Conservation (phyloP, 2,329 filamentous ascomycete genomes). For the Fusarium ambrosium region DNA sequence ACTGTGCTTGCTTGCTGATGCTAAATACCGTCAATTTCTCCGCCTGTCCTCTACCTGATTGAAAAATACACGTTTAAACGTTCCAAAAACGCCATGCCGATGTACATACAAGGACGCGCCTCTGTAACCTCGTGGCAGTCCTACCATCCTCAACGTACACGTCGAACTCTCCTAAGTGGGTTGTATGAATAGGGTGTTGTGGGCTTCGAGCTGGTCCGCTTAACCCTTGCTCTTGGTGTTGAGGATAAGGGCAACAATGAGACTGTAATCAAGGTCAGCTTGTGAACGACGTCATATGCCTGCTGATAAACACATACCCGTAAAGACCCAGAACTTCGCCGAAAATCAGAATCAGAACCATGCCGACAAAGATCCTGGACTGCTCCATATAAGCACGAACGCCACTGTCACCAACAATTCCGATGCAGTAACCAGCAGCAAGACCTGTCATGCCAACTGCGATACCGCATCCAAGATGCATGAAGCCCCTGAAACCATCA, state of each 20-base stretch:
- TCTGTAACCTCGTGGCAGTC: slow-evolving; percentile 38
- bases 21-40: slow-evolving; percentile 44
- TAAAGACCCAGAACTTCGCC: slow-evolving; percentile 97
- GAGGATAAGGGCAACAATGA: slow-evolving; percentile 93
- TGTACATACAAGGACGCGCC: slow-evolving; percentile 52
- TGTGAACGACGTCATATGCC: slow-evolving; percentile 5
- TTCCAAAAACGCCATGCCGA: slow-evolving; percentile 55
- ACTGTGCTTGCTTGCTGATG: slow-evolving; percentile 27
- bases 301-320: slow-evolving; percentile 71
- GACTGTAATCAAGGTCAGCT: slow-evolving; percentile 61
- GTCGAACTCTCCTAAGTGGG: slow-evolving; percentile 12
- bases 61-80: slow-evolving; percentile 52
- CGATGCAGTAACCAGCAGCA: slow-evolving; percentile 96
- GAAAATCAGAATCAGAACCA: slow-evolving; percentile 99
- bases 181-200: slow-evolving; percentile 13
- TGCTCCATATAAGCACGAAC: slow-evolving; percentile 97
- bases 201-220: slow-evolving; percentile 21
- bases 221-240: slow-evolving; percentile 85
- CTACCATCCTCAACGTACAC: slow-evolving; percentile 30
- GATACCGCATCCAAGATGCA: slow-evolving; percentile 92
- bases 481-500: slow-evolving; percentile 75
- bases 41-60: slow-evolving; percentile 47
- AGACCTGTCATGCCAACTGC: slow-evolving; percentile 93
- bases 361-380: slow-evolving; percentile 95
- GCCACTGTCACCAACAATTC: slow-evolving; percentile 93